Conservation (phyloP, 2,329 filamentous ascomycete genomes). For the Sarocladium strictum region DNA sequence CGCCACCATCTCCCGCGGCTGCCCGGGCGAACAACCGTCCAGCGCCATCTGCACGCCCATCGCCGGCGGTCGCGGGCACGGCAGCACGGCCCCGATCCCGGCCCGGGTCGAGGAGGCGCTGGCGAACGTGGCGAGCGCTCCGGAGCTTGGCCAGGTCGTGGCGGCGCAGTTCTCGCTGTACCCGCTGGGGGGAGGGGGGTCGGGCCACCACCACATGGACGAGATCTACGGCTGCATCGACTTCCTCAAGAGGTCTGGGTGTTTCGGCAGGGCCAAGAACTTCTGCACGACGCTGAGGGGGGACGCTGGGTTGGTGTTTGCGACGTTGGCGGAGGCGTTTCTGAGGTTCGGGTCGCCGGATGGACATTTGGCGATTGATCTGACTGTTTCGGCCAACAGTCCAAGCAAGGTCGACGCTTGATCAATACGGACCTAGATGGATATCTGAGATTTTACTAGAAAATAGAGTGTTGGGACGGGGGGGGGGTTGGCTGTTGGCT, state of each 20-base stretch:
- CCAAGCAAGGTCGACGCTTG: background rate
- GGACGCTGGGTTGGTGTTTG: slow-evolving; percentile 1
- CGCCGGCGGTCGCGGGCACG: background rate
- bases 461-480: background rate
- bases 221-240: slow-evolving; percentile 5
- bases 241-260: background rate
- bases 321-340: background rate
- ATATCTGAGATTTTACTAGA: background rate
- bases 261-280: slow-evolving; percentile 3
- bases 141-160: background rate
- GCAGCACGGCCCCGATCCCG: background rate
- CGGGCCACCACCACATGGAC: slow-evolving; percentile 1
- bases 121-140: background rate
- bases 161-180: slow-evolving; percentile 2
- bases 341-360: background rate
- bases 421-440: background rate
- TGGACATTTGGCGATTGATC: slow-evolving; percentile 2
- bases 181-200: slow-evolving; percentile 1
- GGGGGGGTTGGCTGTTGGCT: no score
- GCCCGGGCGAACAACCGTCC: background rate
- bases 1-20: slow-evolving; percentile 3
- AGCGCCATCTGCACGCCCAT: background rate
- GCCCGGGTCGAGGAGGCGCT: background rate
- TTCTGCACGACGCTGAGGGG: slow-evolving; percentile 1
- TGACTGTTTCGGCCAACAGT: slow-evolving; percentile 7